Conservation (phyloP, 176 grass and related monocot species). For the Oryza glaberrima region DNA sequence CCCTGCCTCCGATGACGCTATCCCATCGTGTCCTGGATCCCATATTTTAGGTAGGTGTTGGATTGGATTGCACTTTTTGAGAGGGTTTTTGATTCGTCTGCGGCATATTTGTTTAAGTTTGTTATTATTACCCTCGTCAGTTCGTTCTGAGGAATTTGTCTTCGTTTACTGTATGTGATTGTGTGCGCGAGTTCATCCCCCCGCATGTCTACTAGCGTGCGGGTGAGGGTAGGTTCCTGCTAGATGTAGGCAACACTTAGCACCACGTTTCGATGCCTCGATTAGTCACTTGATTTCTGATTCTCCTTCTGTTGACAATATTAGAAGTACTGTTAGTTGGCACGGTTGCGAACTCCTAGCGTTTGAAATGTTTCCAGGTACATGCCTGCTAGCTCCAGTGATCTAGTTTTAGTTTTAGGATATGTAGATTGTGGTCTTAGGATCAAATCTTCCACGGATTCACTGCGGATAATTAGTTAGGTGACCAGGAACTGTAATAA, state of each 20-base stretch:
- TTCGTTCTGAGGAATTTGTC: not conserved
- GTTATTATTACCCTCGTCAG: too few species aligned
- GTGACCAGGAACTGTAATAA: not conserved
- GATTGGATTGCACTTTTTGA: not conserved
- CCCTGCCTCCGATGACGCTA: not conserved
- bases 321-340: not conserved
- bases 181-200: not conserved
- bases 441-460: not conserved
- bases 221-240: not conserved
- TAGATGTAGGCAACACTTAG: not conserved
- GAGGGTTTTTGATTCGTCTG: not conserved
- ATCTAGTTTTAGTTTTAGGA: not conserved
- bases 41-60: not conserved
- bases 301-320: not conserved
- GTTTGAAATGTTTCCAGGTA: not conserved
- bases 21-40: not conserved
- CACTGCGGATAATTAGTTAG: not conserved
- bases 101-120: constrained; percentile 6
- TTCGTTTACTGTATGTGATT: not conserved
- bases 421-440: not conserved
- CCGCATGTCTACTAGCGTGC: not conserved
- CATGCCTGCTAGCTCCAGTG: not conserved
- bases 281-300: not conserved
- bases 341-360: not conserved
- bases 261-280: not conserved